phyloP scores from a whole-genome alignment of 129 eudicot species.

The Tanacetum coccineum region DNA sequence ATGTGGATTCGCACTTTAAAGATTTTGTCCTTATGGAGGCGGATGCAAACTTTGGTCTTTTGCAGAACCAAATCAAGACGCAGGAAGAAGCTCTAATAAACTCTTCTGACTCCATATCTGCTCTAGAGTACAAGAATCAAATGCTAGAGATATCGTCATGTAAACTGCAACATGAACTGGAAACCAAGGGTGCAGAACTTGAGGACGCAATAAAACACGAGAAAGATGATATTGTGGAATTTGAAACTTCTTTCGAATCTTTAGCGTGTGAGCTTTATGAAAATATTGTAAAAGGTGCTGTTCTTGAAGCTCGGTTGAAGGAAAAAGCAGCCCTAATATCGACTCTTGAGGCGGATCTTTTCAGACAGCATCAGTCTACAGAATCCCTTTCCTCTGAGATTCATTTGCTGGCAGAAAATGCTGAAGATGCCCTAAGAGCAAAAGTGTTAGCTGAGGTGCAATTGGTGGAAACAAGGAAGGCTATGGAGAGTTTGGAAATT shows the following conservation, averaged over 20 bases:
- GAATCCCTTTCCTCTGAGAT: constrained; percentile 2
- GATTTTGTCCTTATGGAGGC: constrained; percentile 9
- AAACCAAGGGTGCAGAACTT: constrained; percentile 7
- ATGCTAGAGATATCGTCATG: not conserved
- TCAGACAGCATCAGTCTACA: not conserved
- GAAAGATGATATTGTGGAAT: constrained; percentile 38
- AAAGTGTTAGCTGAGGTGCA: constrained; percentile 42
- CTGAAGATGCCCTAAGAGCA: constrained; percentile 12
- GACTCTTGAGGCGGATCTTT: not conserved
- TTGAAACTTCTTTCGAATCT: constrained; percentile 26
- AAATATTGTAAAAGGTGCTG: constrained; percentile 38
- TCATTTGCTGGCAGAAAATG: constrained; percentile 1
- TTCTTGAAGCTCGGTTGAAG: constrained; percentile 42
- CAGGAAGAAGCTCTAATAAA: not conserved
- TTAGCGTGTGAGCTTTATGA: constrained; percentile 49
- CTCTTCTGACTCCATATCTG: not conserved
- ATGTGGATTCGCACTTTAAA: constrained; percentile 15
- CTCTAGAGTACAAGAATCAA: not conserved
- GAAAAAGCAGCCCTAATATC: constrained; percentile 1
- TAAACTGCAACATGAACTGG: constrained; percentile 9
- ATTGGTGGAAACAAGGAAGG: constrained; percentile 33
- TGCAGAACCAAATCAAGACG: constrained; percentile 18
- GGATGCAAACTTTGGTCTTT: constrained; percentile 4
- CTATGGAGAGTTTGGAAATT: constrained; percentile 2
- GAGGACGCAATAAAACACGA: constrained; percentile 35